Base-by-base conservation (phyloP, 139 green algal species). In the Limnomonas spitsbergensis region DNA sequence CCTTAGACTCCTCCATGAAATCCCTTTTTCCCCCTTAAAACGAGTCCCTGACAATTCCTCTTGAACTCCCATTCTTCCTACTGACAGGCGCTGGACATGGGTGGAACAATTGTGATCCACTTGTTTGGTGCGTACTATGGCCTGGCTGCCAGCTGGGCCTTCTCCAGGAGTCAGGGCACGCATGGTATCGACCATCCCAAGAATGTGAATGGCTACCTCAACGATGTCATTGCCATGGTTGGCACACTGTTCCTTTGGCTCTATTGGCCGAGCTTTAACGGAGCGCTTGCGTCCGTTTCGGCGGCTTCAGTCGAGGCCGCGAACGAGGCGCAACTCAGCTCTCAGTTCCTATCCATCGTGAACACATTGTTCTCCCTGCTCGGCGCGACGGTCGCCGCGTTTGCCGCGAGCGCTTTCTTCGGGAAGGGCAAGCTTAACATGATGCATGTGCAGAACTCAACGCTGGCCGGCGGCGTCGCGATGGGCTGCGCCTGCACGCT, bases 191-290 rank as follows among this genome's bases (percentile, higher is more conserved):
- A 66, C 31, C 76, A 88, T 54, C 80, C 77, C 56, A 85, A 84
- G 74, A 84, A 84, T 68, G 39, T 38, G 20, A 37, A 38, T 40
- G 72, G 38, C 56, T 86, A 88, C 70, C 52, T 75, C 31, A 81
- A 73, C 54, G 78, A 88, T 68, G 29, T 83, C 3, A 80, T 83
- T 53, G 77, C 78, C 67, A 87, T 86, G 75, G 80, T 82, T 6
- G 39, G 85, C 1, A 89, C 85, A 4, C 24, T 89, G 24, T 89
- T 89, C 77, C 77, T 89, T 27, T 89, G 78, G 76, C 72, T 89
- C 73, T 88, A 81, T 77, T 89, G 89, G 88, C 85, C 85, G 2
- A 83, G 66, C 54, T 92, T 93, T 85, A 91, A 92, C 72, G 88
- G 84, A 1, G 87, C 89, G 0, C 79, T 93, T 9, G 89, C 89